Evolutionary conservation across 331 rosid genomes (phyloP).

Genomic region (Malus hybrid): DNA sequence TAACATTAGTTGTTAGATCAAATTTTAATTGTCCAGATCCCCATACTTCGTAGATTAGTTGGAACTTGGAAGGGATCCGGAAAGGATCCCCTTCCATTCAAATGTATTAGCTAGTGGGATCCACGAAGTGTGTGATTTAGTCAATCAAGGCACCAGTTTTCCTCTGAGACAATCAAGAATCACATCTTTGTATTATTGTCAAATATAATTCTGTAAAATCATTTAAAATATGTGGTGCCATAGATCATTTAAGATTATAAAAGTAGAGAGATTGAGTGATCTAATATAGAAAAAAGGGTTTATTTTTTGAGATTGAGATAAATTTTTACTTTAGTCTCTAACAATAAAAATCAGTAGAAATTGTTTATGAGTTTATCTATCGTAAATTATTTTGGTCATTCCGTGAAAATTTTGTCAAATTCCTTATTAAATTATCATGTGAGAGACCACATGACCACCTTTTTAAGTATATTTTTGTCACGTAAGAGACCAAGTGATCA

Average conservation of each 20-base stretch:
- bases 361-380: too few species aligned
- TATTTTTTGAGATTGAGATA: too few species aligned
- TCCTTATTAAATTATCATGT: too few species aligned
- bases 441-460: too few species aligned
- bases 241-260: not conserved
- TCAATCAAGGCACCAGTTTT: not conserved
- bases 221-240: not conserved
- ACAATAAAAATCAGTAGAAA: too few species aligned
- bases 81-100: fast-evolving
- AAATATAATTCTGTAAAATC: too few species aligned
- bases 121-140: not conserved
- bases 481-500: too few species aligned
- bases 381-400: too few species aligned
- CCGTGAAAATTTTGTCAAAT: too few species aligned
- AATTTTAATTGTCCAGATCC: fast-evolving
- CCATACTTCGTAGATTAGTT: fast-evolving
- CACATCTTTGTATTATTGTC: too few species aligned
- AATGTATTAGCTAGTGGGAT: not conserved
- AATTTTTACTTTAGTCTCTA: too few species aligned
- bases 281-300: not conserved
- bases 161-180: not conserved
- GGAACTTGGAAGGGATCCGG: fast-evolving
- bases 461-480: too few species aligned
- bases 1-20: fast-evolving
- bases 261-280: not conserved